A percentile compares a stretch with the other conserved stretches of the same genome.
phyloP scores from a whole-genome alignment of 2,329 filamentous ascomycete species.

The Cladosporium halotolerans region DNA sequence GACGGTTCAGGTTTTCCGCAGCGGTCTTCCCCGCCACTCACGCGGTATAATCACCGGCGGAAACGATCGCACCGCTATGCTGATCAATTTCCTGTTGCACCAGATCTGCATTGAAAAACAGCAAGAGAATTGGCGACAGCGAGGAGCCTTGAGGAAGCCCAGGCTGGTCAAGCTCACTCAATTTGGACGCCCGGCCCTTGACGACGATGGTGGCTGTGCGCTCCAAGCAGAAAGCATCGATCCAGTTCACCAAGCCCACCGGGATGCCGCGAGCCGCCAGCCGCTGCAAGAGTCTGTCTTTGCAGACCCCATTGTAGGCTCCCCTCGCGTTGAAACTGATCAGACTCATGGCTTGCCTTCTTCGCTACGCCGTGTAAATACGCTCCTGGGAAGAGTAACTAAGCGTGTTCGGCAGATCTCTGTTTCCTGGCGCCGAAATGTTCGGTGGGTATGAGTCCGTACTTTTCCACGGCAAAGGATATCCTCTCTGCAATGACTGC shows the following conservation, averaged over 20 bases:
- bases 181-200: background rate
- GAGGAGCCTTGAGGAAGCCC: background rate
- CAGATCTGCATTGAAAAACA: constrained; percentile 29
- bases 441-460: too few relatives aligned
- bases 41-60: constrained; percentile 26
- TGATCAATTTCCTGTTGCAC: constrained; percentile 16
- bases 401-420: too few relatives aligned
- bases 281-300: too few relatives aligned
- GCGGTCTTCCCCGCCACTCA: constrained; percentile 17
- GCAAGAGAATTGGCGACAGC: constrained; percentile 14
- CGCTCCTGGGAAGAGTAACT: too few relatives aligned
- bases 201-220: background rate
- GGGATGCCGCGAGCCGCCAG: background rate
- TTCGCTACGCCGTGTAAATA: too few relatives aligned
- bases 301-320: too few relatives aligned
- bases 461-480: too few relatives aligned
- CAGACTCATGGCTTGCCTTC: too few relatives aligned
- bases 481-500: too few relatives aligned
- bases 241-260: background rate
- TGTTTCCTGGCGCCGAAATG: too few relatives aligned
- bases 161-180: background rate
- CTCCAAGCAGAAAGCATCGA: background rate
- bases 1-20: background rate
- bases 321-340: too few relatives aligned
- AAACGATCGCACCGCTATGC: constrained; percentile 20